Base-by-base conservation (phyloP, 495 filamentous ascomycete genomes). In the Xylaria bambusicola region DNA sequence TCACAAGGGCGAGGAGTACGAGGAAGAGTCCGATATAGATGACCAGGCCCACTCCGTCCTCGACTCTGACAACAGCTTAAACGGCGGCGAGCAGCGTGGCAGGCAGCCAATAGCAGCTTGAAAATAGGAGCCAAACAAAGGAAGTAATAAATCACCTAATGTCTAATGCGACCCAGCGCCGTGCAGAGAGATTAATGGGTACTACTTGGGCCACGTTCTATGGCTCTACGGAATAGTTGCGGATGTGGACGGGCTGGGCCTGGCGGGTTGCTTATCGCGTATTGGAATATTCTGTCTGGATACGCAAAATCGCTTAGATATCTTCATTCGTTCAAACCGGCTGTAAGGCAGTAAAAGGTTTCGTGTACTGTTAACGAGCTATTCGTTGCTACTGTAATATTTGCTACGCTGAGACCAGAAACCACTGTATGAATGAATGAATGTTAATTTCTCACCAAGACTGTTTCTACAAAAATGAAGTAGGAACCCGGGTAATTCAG, bases 1-100 rank as follows among this genome's bases (percentile, higher is more conserved):
- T 64, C 93, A 97, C 77, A 74, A 80, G 56, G 71, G 69, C 46
- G 70, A 67, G n/a, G 71, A 73, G 20, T 75, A 77, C 12, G 82
- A 82, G 29, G 80, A 82, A 10, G 80, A 80, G n/a, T 81, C 80
- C 13, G 77, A 77, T n/a, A 80, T 80, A 55, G 72, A 76, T 20
- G 71, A 82, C 13, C 82, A 68, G 2, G 71, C 69, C 42, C 76
- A 78, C 47, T 78, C 77, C 26, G 58, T 69, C 0, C 54, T 77
- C 13, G 77, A 73, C 24, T 75, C 73, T 17, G 79, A 80, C 56
- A 58, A 61, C 21, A 75, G 75, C 2, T 23, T 80, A 29, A 78
- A 77, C 52, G 77, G 76, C 33, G 38, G 38, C 13, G 78, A 81
- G 71, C 71, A 64, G 41, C 73, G 79, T 24, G 78, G 78, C 9